Evolutionary conservation across 306 rosid genomes (phyloP).

Genomic region (Sophora flavescens): DNA sequence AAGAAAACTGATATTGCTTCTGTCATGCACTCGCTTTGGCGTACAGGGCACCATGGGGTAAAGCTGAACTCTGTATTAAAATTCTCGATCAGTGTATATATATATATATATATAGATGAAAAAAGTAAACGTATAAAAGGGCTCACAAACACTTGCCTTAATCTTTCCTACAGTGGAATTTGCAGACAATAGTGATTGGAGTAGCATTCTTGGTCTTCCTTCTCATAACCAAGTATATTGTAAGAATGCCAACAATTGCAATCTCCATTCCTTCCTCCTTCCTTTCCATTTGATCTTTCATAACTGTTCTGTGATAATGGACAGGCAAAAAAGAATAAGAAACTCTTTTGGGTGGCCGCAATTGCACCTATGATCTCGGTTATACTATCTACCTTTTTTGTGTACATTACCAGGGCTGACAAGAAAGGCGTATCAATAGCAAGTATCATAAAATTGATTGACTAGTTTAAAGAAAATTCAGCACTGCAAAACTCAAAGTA

Average conservation of each 20-base stretch:
- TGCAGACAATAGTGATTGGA: slow-evolving; percentile 80
- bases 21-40: slow-evolving; percentile 70
- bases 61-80: not conserved
- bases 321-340: slow-evolving; percentile 76
- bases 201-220: slow-evolving; percentile 69
- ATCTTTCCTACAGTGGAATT: slow-evolving; percentile 84
- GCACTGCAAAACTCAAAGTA: slow-evolving; percentile 18
- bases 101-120: not conserved
- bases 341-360: slow-evolving; percentile 84
- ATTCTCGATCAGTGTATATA: not conserved
- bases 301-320: slow-evolving; percentile 24
- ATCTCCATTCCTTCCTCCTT: not conserved
- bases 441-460: slow-evolving; percentile 47
- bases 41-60: slow-evolving; percentile 75
- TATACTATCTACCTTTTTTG: slow-evolving; percentile 70
- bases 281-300: slow-evolving; percentile 24
- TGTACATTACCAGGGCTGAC: slow-evolving; percentile 75
- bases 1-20: slow-evolving; percentile 80
- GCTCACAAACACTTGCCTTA: slow-evolving; percentile 21
- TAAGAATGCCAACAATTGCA: slow-evolving; percentile 46
- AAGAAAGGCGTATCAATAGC: slow-evolving; percentile 76
- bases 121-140: not conserved
- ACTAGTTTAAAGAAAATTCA: not conserved
- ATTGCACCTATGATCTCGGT: slow-evolving; percentile 85
- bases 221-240: slow-evolving; percentile 68